A percentile compares a stretch with the other conserved stretches of the same genome.
phyloP scores from a whole-genome alignment of 495 filamentous ascomycete genomes.

The Xeromyces bisporus region DNA sequence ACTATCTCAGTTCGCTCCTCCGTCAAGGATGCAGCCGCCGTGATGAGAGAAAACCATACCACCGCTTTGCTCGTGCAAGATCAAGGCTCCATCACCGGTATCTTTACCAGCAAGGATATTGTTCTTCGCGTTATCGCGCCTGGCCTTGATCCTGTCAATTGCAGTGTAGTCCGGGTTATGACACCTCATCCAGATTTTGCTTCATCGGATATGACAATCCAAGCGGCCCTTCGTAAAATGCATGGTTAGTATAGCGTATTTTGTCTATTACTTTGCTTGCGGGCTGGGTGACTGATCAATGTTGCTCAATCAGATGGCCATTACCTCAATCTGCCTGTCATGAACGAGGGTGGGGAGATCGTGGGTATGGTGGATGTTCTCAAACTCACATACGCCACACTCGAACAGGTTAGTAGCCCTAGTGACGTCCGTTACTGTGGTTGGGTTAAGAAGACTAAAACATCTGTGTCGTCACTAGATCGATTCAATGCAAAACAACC shows the following conservation, averaged over 20 bases:
- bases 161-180: constrained; percentile 97
- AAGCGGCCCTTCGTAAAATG: constrained; percentile 96
- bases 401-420: constrained; percentile 66
- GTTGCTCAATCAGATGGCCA: constrained; percentile 58
- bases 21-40: constrained; percentile 78
- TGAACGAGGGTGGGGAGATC: constrained; percentile 94
- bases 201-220: constrained; percentile 96
- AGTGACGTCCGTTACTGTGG: background rate
- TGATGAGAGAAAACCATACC: constrained; percentile 98
- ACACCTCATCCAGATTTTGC: constrained; percentile 98
- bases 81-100: constrained; percentile 91
- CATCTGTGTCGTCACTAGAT: constrained; percentile 28
- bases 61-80: constrained; percentile 94
- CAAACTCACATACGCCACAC: constrained; percentile 91
- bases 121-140: constrained; percentile 96
- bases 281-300: background rate
- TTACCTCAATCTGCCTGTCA: constrained; percentile 93
- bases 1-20: constrained; percentile 92
- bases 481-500: constrained; percentile 50
- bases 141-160: constrained; percentile 82
- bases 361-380: constrained; percentile 98
- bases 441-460: background rate
- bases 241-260: constrained; percentile 59
- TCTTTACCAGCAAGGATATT: constrained; percentile 98
- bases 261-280: background rate